Conservation (phyloP, 2,329 filamentous ascomycete genomes). For the Aspergillus latus region DNA sequence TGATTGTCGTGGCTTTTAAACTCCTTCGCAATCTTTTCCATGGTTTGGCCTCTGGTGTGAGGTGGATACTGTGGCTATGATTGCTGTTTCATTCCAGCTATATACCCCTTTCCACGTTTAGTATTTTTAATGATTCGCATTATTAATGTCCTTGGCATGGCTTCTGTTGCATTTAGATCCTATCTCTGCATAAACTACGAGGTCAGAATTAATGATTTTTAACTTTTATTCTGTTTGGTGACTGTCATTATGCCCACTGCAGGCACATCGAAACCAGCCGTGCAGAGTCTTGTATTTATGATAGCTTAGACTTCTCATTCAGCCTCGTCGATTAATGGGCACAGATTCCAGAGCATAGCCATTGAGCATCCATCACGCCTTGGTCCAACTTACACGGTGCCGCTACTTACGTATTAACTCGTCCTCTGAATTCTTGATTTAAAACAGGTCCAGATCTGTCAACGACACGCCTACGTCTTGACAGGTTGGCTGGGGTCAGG, state of each 20-base stretch:
- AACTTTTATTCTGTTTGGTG: neutral
- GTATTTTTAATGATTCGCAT: neutral
- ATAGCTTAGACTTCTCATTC: too few relatives aligned
- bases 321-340: too few relatives aligned
- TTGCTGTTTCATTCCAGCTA: neutral
- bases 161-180: neutral
- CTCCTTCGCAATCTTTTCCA: slow-evolving; percentile 63
- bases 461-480: too few relatives aligned
- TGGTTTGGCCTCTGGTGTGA: slow-evolving; percentile 59
- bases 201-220: neutral
- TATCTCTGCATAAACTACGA: neutral
- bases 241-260: neutral
- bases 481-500: too few relatives aligned
- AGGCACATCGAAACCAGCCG: neutral
- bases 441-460: too few relatives aligned
- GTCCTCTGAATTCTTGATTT: too few relatives aligned
- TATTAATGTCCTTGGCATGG: neutral
- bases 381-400: too few relatives aligned
- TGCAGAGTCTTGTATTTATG: too few relatives aligned
- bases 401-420: too few relatives aligned
- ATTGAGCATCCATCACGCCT: too few relatives aligned
- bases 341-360: neutral
- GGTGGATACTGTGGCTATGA: slow-evolving; percentile 82
- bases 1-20: slow-evolving; percentile 75
- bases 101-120: slow-evolving; percentile 1